phyloP scores from a whole-genome alignment of 2,329 filamentous ascomycete species.

The Aspergillus fijiensis region DNA sequence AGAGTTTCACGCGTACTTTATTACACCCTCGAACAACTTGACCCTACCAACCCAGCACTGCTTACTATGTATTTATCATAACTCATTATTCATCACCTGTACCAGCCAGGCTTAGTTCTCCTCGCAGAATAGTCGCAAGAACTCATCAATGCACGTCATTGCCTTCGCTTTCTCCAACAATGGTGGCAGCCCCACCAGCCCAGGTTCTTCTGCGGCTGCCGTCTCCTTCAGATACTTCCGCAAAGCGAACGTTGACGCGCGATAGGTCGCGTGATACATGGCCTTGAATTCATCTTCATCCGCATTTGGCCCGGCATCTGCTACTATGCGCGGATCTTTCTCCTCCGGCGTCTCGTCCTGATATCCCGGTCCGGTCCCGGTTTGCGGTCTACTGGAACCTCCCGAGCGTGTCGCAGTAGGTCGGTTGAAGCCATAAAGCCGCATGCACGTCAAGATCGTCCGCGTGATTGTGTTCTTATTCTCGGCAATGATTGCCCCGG shows the following conservation, averaged over 20 bases:
- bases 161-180: constrained; percentile 40
- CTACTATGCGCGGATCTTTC: constrained; percentile 14
- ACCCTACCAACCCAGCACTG: too few relatives aligned
- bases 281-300: constrained; percentile 45
- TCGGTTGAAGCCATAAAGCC: constrained; percentile 44
- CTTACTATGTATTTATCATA: constrained; percentile 22
- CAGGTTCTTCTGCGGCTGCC: background rate
- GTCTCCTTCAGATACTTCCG: constrained; percentile 38
- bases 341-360: constrained; percentile 13
- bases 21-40: too few relatives aligned
- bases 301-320: constrained; percentile 8
- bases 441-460: constrained; percentile 46
- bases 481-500: constrained; percentile 32
- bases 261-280: constrained; percentile 47
- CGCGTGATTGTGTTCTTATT: constrained; percentile 45
- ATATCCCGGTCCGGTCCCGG: constrained; percentile 4
- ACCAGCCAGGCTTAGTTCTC: constrained; percentile 28
- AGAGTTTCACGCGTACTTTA: too few relatives aligned
- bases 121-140: constrained; percentile 44
- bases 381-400: constrained; percentile 18
- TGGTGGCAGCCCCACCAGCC: constrained; percentile 15
- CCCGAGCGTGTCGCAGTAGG: constrained; percentile 24
- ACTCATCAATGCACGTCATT: constrained; percentile 43
- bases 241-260: constrained; percentile 44
- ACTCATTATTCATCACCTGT: constrained; percentile 23